Percentiles rank a stretch among this genome's conserved stretches.
phyloP scores from a whole-genome alignment of 495 filamentous ascomycete genomes.

The Sporormia fimetaria region DNA sequence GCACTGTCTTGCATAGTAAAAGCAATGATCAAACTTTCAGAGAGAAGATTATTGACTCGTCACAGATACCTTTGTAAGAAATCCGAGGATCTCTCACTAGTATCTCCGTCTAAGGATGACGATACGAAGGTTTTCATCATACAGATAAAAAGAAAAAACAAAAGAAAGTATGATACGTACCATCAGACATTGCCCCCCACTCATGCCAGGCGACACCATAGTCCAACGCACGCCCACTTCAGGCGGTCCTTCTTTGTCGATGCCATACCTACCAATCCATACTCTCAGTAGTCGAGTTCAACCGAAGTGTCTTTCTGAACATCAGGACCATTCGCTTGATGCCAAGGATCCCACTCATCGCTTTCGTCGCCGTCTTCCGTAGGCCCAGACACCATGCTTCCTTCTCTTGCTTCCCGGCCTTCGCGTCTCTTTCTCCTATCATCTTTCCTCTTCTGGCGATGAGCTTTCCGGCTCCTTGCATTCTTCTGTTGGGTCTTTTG shows the following conservation, averaged over 20 bases:
- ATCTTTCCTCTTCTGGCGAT: constrained; percentile 35
- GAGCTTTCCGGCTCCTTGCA: constrained; percentile 28
- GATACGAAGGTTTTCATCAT: constrained; percentile 55
- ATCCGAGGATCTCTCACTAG: no score
- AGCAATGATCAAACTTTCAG: no score
- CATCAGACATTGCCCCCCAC: no score
- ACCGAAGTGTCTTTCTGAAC: constrained; percentile 17
- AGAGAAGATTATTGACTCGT: constrained; percentile 48
- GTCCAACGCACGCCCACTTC: no score
- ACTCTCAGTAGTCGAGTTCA: constrained; percentile 35
- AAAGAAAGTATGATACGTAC: no score
- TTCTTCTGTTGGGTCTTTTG: constrained; percentile 18
- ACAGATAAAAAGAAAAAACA: constrained; percentile 10
- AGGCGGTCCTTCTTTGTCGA: no score
- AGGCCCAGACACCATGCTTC: background rate
- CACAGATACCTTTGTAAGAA: no score
- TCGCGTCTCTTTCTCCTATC: constrained; percentile 37
- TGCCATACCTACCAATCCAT: no score
- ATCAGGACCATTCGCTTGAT: constrained; percentile 29
- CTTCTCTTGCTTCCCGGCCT: constrained; percentile 31
- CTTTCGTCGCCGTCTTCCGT: constrained; percentile 10
- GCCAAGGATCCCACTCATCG: constrained; percentile 28
- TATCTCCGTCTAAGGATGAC: constrained; percentile 56
- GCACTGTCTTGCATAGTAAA: no score
- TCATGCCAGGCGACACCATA: no score